A percentile compares a stretch with the other conserved stretches of the same genome.
Conservation (phyloP, 352 stramenopile species). For the Pythium angustatum region DNA sequence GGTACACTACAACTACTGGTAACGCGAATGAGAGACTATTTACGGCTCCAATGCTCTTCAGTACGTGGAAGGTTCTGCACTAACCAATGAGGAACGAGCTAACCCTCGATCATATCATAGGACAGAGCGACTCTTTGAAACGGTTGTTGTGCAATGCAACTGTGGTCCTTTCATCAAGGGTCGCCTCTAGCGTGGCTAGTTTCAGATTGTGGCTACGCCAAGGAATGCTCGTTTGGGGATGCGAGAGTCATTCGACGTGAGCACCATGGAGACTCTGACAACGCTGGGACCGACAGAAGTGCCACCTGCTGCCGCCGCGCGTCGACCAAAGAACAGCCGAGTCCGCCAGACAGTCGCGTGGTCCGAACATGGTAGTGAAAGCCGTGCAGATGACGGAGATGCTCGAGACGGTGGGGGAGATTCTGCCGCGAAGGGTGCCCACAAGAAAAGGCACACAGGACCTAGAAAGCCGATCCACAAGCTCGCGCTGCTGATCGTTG, state of each 20-base stretch:
- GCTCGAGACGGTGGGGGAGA: not conserved
- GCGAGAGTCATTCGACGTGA: conserved; percentile 23
- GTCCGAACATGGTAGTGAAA: conserved; percentile 25
- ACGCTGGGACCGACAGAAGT: conserved; percentile 20
- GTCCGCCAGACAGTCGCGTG: conserved; percentile 26
- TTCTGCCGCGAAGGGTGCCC: not conserved
- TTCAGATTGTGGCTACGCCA: too few species aligned
- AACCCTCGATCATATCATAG: not conserved
- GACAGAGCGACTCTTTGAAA: not conserved
- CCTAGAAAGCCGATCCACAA: conserved; percentile 26
- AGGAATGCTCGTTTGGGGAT: conserved; percentile 1
- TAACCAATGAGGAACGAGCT: too few species aligned
- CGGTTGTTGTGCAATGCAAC: not conserved
- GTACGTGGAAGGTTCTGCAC: too few species aligned
- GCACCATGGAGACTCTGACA: conserved; percentile 27
- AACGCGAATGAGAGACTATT: conserved; percentile 28
- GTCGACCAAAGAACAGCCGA: conserved; percentile 8
- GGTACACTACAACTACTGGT: conserved; percentile 30
- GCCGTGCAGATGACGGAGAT: not conserved
- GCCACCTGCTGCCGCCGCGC: not conserved
- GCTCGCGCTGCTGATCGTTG: conserved; percentile 27
- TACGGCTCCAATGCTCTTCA: too few species aligned
- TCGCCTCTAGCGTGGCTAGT: not conserved
- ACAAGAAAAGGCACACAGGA: not conserved
- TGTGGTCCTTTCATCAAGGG: not conserved